Base-by-base conservation (phyloP, 306 rosid genomes). In the Ochetophila trinervis region DNA sequence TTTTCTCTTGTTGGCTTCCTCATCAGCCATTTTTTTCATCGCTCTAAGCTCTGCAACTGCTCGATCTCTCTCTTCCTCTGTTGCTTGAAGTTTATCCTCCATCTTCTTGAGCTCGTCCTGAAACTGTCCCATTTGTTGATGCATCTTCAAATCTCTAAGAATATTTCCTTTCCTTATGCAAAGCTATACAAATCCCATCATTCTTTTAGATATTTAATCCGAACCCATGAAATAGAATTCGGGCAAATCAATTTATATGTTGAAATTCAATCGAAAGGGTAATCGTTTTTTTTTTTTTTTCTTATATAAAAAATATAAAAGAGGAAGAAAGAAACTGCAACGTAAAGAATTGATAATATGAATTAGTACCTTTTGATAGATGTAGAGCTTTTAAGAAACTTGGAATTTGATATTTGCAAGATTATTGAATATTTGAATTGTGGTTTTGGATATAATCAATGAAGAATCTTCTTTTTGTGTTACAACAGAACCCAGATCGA, bases 31-130 rank as follows among this genome's bases (percentile, higher is more conserved):
- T 49, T 73, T 70, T 60, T 74, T 62, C 70, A 65, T 73, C 27
- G 79, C 75, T 30, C 37, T 45, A 5, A 74, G 75, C 24, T 78
- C 82, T 2, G 73, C 37, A 40, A 71, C 60, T 36, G 68, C 85
- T 58, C 49, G 57, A 23, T 65, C 73, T 70, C 83, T 76, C 9
- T 88, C 80, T 44, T 62, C 69, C 34, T 86, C 91, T 8, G 24
- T 11, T 32, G 53, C 67, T 34, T 63, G 15, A 17, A 71, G 37
- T 11, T 68, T 78, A 32, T 72, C 76, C 62, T 65, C 54, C 66
- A 40, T 71, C 57, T 48, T 66, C 54, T 30, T 37, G 66, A 57
- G 37, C 57, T 72, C 77, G 22, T 72, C 84, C 13, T 62, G 75
- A 8, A 68, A 53, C 24, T 76, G 77, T 30, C 53, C 81, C 81